phyloP scores from a whole-genome alignment of 1,284 basidiomycete genomes.

The Malassezia restricta region DNA sequence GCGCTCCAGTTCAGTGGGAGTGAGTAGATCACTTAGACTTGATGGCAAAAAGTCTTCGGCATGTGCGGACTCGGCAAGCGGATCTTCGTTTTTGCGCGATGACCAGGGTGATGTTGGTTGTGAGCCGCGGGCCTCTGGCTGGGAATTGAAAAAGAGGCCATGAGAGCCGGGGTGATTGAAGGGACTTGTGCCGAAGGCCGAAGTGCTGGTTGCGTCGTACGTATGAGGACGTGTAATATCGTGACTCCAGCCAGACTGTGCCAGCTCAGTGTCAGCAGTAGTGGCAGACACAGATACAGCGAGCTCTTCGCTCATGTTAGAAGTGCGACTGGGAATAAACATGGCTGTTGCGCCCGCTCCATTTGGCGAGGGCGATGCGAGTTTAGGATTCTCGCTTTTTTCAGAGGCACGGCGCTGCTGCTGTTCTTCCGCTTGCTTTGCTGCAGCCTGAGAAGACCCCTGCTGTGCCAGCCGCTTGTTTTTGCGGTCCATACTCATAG shows the following conservation, averaged over 20 bases:
- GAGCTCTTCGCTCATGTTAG: neutral
- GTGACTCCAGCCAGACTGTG: neutral
- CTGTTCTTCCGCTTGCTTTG: neutral
- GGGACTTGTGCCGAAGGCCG: constrained; percentile 39
- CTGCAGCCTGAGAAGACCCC: constrained; percentile 10
- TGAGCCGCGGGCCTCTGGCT: neutral
- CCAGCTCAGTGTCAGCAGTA: too few relatives aligned
- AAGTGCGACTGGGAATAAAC: neutral
- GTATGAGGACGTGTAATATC: neutral
- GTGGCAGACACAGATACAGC: neutral
- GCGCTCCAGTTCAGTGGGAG: constrained; percentile 41
- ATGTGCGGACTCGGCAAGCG: constrained; percentile 18
- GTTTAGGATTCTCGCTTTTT: neutral
- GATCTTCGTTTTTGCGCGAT: constrained; percentile 13
- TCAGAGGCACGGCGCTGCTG: neutral
- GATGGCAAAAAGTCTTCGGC: constrained; percentile 51
- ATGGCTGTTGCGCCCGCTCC: neutral
- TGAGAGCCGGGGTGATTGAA: constrained; percentile 41
- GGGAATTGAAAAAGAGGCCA: constrained; percentile 33
- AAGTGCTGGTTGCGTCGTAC: neutral
- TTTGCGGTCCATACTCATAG: constrained; percentile 73
- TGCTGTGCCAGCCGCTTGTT: constrained; percentile 89
- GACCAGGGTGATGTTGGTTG: neutral
- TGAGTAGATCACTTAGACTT: constrained; percentile 39
- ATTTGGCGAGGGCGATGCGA: neutral